Evolutionary conservation across 805 yeast genomes (phyloP), one percentile per base, ranked within the genome.

Genomic region (Metschnikowia santaceciliae): DNA sequence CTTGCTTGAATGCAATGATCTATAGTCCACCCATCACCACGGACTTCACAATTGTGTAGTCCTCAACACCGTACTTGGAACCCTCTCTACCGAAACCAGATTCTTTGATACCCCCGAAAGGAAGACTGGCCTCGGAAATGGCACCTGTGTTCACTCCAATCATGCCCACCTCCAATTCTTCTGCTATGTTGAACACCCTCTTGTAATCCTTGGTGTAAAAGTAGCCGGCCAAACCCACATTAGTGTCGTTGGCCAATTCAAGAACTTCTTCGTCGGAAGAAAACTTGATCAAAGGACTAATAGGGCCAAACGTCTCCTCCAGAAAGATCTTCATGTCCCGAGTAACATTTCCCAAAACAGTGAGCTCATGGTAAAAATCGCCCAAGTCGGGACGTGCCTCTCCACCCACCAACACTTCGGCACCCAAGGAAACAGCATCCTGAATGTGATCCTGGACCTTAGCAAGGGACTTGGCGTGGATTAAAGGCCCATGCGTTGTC

Each of bases 271-370:
- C 84, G 44, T 80, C 86, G n/a, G 82, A 65, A 38, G 67, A 64
- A 62, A 88, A 88, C 61, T 78, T 79, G 63, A 85, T 78, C 47
- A 88, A 67, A 1, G 90, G 88, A 17, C 88, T 88, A 15, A 88
- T 73, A 2, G 95, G 95, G 2, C 94, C 95, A 65, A 88, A 88
- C 2, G 91, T 86, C 65, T 88, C 95, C 58, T 86, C 90, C n/a
- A 66, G 57, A 57, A 78, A 74, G 33, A 87, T 79, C 39, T 65
- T 55, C 81, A 87, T 86, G 19, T 73, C 74, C 2, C 70, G 64
- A 45, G 82, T 79, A 43, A 82, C 86, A 53, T 80, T 78, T n/a
- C 79, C 74, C 47, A 88, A 64, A 13, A 88, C 75, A 0, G 95
- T 88, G 50, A 88, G 82, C 26, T 81, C 83, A 61, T 77, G 88